These are phyloP conservation scores for Venturia pyrina DNA, from an alignment of 2,329 filamentous ascomycete species.

Conservation along the genomic window DNA sequence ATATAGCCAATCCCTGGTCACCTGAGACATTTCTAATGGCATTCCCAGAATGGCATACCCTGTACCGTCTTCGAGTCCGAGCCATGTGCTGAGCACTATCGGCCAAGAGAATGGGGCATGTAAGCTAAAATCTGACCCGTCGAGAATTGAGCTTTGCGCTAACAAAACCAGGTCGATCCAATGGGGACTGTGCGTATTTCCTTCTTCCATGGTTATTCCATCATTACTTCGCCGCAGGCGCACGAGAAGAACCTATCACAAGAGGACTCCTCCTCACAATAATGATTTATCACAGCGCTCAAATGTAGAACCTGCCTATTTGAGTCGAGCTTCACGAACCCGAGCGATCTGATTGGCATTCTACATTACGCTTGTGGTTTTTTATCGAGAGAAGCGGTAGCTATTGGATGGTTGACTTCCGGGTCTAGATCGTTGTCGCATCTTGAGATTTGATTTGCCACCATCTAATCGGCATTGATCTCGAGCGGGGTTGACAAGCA, in stretches of 20 bases:
- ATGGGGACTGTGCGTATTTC: slow-evolving; percentile 10
- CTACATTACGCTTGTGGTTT: too few species aligned
- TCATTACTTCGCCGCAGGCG: background rate
- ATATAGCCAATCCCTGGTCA: background rate
- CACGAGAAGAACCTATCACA: background rate
- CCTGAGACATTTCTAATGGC: background rate
- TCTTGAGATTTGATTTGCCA: too few species aligned
- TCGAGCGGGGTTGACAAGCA: too few species aligned
- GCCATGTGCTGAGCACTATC: slow-evolving; percentile 20
- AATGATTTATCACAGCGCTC: too few species aligned
- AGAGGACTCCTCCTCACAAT: too few species aligned
- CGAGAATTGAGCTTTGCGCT: slow-evolving; percentile 19
- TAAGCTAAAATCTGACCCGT: slow-evolving; percentile 24
- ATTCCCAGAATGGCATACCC: slow-evolving; percentile 14
- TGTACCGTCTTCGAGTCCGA: slow-evolving; percentile 20
- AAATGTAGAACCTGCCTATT: too few species aligned
- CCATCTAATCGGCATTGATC: too few species aligned
- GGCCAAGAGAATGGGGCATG: slow-evolving; percentile 29
- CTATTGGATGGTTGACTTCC: too few species aligned
- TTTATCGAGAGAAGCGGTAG: too few species aligned
- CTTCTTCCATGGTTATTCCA: background rate
- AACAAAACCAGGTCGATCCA: slow-evolving; percentile 7
- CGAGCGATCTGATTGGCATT: too few species aligned
- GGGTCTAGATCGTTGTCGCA: too few species aligned
- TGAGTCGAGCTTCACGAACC: too few species aligned